Evolutionary conservation across 805 yeast genomes (phyloP), one percentile per base, ranked within the genome.

Genomic region (Kuraishia hungarica): DNA sequence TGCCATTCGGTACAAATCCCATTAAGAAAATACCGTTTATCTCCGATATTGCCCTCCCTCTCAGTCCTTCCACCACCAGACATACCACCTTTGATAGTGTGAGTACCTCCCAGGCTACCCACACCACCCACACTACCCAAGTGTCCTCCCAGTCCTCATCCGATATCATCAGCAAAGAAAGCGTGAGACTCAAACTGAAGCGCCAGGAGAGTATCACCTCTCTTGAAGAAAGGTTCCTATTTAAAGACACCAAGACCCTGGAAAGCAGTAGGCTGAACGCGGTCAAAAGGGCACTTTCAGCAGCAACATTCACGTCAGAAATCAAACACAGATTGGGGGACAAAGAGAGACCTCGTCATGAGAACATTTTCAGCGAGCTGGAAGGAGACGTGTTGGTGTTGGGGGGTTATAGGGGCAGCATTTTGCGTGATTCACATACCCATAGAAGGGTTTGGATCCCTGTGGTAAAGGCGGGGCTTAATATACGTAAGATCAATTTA

Each of bases 371-470:
- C 75, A 77, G 79, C 56, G 79, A 79, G 24, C 61, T 90, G 1
- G 84, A 83, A 22, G 97, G 97, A 3, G 91, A 91, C 63, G 76
- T 92, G 1, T 80, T 92, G 1, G 74, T 92, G 1, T 57, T 92
- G 67, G 97, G 97, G 4, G 97, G 97, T 0, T 92, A 87, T 68
- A 75, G 97, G 62, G 97, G 97, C 1, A 82, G 90, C 50, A 80
- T 86, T 4, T 70, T 92, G 53, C 67, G 93, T 50, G 94, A 89
- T 62, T 64, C 80, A 0, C 71, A 72, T 13, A 85, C 96, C 0
- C 69, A 75, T 15, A 80, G 84, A 57, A 73, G 93, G 53, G 79
- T 87, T 1, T 92, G 97, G 97, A 81, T 91, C 48, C 97, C 97
- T 0, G 67, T 78, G 23, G 64, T 87, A 5, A 86, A 87, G 62